A percentile compares a stretch with the other conserved stretches of the same genome.
Evolutionary conservation across 768 basidiomycete species (phyloP).

Genomic region (Tulasnella sp.): DNA sequence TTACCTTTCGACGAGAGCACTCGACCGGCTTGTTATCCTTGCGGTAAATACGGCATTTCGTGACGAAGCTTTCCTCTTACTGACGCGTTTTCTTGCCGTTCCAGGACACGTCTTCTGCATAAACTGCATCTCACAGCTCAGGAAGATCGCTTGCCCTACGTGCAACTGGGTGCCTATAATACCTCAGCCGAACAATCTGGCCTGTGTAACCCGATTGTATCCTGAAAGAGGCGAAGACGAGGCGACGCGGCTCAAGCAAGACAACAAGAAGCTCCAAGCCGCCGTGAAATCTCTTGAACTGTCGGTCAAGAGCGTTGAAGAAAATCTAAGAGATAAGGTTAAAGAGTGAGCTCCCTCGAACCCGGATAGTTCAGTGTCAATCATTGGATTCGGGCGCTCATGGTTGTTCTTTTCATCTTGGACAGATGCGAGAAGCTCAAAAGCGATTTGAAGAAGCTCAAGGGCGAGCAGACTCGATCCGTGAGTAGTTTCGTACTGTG

Average conservation of each 20-base stretch:
- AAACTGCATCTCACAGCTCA: not conserved
- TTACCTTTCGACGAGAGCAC: not conserved
- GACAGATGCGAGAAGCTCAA: not conserved
- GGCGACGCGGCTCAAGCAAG: not conserved
- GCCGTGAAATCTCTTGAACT: not conserved
- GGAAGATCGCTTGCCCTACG: constrained; percentile 1
- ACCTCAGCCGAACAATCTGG: not conserved
- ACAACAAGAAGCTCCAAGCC: not conserved
- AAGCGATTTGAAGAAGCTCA: not conserved
- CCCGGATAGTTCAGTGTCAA: not conserved
- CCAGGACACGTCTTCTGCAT: not conserved
- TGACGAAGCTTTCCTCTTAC: not conserved
- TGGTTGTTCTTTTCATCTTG: not conserved
- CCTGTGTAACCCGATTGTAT: not conserved
- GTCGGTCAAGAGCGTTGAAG: not conserved
- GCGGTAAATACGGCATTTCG: not conserved
- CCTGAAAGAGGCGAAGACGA: not conserved
- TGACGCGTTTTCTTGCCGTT: not conserved
- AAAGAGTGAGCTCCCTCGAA: not conserved
- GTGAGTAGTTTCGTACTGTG: not conserved
- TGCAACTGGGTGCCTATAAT: not conserved
- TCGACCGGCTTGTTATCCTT: constrained; percentile 4
- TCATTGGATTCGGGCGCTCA: not conserved
- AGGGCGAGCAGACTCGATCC: not conserved
- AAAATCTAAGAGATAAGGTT: not conserved